Base-by-base conservation (phyloP, 768 basidiomycete species). In the Pisolithus microcarpus region DNA sequence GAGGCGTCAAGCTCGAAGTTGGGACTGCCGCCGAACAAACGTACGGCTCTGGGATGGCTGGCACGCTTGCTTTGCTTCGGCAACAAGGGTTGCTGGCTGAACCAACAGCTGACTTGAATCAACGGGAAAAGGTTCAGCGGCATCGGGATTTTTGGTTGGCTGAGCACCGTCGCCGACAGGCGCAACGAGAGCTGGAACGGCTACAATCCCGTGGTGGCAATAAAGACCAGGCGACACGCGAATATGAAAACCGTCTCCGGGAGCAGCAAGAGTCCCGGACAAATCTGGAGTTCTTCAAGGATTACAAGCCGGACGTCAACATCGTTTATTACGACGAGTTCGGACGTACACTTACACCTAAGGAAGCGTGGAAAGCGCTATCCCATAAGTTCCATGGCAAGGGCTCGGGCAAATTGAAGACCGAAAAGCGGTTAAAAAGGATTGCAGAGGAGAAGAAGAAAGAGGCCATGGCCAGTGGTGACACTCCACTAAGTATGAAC, bases 321-420 rank as follows among this genome's bases (percentile, higher is more conserved):
- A 90, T 98, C 61, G 87, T 88, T 45, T 99, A 99, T 65, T 85
- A 94, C 56, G 96, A 99, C 63, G 95, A 99, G 67, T 91, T 91
- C 64, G 96, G 96, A 43, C 78, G 96, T 37, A 65, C 77, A 52
- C 71, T 93, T 65, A 90, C 89, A 21, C 85, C 85, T 18, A 97
- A 97, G 75, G 96, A 99, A 72, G 94, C 95, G 5, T 98, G 95
- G 94, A 97, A 97, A 72, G 91, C 92, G 16, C 73, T 99, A 39
- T 93, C 90, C 40, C 96, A 99, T 67, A 89, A 91, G 64, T 98
- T 99, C 81, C 96, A 99, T 59, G 96, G 96, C 34, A 97, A 98
- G 69, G 91, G 91, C 2, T 90, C 89, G 1, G 96, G 96, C 10
- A 89, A 86, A 73, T 90, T 88, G 81, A 98, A 98, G 78, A 93